Base-by-base conservation (phyloP, 2,329 filamentous ascomycete species). In the Thielaviopsis euricoi region DNA sequence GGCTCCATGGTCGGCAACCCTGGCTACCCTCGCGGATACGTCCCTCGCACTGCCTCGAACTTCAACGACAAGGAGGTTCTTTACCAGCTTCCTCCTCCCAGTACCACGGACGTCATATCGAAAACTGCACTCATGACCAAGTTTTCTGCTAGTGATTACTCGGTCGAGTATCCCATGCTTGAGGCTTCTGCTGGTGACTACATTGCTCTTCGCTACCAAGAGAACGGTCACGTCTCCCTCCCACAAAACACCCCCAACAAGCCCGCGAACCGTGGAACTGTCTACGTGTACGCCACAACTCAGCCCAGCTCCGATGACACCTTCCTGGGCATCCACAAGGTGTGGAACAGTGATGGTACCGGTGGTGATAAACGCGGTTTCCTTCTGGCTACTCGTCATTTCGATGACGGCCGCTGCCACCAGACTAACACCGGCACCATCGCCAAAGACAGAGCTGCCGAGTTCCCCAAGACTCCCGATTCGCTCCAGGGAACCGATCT, bases 341-440 rank as follows among this genome's bases (percentile, higher is more conserved):
- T 74, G 37, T 97, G 93, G 93, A 95, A 82, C 52, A 68, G 76
- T 19, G 82, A 88, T 58, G 90, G 90, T 61, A 85, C 79, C 6
- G 89, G 90, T 21, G 91, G 90, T 22, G 83, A 96, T 67, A 76
- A 79, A 53, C 81, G 85, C 48, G 93, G 93, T 33, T 74, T 76
- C 49, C 81, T 97, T 13, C 73, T 97, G 43, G 81, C 85, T 0
- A 85, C 81, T 1, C 83, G 88, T 64, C 82, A 86, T 73, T 98
- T 83, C 68, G 93, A 97, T 65, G 93, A 98, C 65, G 86, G 86
- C 25, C 85, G 88, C 65, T 98, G 93, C 74, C 89, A 89, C 68
- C 86, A 97, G 72, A 70, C 81, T 65, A 90, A 89, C 68, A 64
- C 64, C n/a, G 73, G 73, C 2, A 56, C 64, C 22, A 81, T 89